phyloP scores from a whole-genome alignment of 331 rosid genomes.

The Quercus phellos region DNA sequence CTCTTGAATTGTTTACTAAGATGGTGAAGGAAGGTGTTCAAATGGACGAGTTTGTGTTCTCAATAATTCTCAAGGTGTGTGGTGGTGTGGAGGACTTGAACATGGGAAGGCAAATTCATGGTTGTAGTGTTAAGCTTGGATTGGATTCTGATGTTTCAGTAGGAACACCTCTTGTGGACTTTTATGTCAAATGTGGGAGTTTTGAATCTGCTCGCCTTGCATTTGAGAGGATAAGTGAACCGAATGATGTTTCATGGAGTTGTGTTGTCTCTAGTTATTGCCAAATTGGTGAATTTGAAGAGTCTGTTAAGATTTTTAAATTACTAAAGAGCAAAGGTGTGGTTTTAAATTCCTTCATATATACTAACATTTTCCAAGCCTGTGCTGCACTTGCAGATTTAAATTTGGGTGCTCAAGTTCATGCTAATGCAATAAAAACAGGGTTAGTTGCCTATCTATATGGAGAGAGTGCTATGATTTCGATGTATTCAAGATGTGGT shows the following conservation, averaged over 20 bases:
- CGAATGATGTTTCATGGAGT: conserved; percentile 63
- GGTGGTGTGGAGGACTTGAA: conserved; percentile 41
- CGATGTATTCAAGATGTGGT: conserved; percentile 68
- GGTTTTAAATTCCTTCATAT: conserved; percentile 39
- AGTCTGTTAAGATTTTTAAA: conserved; percentile 39
- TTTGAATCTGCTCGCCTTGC: conserved; percentile 42
- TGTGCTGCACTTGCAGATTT: conserved; percentile 47
- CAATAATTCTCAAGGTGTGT: conserved; percentile 52
- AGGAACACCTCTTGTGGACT: conserved; percentile 62
- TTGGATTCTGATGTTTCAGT: conserved; percentile 55
- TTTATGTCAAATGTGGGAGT: conserved; percentile 51
- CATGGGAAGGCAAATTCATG: conserved; percentile 46
- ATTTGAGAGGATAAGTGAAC: conserved; percentile 44
- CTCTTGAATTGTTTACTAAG: conserved; percentile 36
- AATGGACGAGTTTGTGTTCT: conserved; percentile 53
- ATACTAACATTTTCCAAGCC: conserved; percentile 60
- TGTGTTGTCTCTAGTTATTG: conserved; percentile 47
- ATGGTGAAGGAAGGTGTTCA: conserved; percentile 40
- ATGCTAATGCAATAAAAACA: conserved; percentile 54
- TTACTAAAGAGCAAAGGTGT: conserved; percentile 42
- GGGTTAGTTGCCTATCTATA: conserved; percentile 36
- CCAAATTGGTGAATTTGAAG: conserved; percentile 48
- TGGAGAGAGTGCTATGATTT: conserved; percentile 60
- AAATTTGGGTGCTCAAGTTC: conserved; percentile 48
- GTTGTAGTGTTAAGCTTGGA: conserved; percentile 45